A percentile compares a stretch with the other conserved stretches of the same genome.
These are phyloP conservation scores for Microstegium vimineum DNA, from an alignment of 176 grass and related monocot genomes.

Conservation along the genomic window DNA sequence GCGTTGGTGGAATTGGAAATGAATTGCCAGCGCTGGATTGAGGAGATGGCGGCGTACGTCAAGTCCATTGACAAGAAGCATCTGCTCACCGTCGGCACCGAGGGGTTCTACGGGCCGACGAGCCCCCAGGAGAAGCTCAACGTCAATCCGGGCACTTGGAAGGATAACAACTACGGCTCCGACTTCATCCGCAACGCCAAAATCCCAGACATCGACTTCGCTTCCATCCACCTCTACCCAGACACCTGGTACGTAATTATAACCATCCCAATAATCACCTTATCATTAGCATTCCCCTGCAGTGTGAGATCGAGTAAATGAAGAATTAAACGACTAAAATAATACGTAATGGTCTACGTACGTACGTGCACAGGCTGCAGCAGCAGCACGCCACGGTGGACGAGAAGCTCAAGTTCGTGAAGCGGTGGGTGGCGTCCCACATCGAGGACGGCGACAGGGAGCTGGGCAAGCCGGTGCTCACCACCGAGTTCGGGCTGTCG, in stretches of 20 bases:
- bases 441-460: slow-evolving; percentile 76
- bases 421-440: slow-evolving; percentile 66
- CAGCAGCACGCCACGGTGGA: slow-evolving; percentile 38
- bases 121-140: slow-evolving; percentile 40
- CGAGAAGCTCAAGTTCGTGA: slow-evolving; percentile 71
- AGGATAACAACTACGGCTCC: slow-evolving; percentile 52
- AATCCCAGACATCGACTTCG: slow-evolving; percentile 69
- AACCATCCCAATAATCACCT: background rate
- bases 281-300: background rate
- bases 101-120: slow-evolving; percentile 88
- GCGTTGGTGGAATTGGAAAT: background rate
- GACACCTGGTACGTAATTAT: slow-evolving; percentile 80
- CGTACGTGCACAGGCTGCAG: slow-evolving; percentile 61
- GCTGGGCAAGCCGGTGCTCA: slow-evolving; percentile 71
- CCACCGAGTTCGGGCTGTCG: slow-evolving; percentile 91
- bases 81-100: slow-evolving; percentile 73
- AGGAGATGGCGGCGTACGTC: slow-evolving; percentile 80
- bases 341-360: too few relatives aligned
- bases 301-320: too few relatives aligned
- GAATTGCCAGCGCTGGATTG: slow-evolving; percentile 65
- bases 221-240: slow-evolving; percentile 87
- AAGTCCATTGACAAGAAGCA: slow-evolving; percentile 80
- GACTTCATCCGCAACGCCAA: slow-evolving; percentile 91
- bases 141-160: slow-evolving; percentile 80
- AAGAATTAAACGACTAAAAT: background rate